A percentile compares a stretch with the other conserved stretches of the same genome.
phyloP scores from a whole-genome alignment of 176 grass and related monocot species.

The Ensete ventricosum region DNA sequence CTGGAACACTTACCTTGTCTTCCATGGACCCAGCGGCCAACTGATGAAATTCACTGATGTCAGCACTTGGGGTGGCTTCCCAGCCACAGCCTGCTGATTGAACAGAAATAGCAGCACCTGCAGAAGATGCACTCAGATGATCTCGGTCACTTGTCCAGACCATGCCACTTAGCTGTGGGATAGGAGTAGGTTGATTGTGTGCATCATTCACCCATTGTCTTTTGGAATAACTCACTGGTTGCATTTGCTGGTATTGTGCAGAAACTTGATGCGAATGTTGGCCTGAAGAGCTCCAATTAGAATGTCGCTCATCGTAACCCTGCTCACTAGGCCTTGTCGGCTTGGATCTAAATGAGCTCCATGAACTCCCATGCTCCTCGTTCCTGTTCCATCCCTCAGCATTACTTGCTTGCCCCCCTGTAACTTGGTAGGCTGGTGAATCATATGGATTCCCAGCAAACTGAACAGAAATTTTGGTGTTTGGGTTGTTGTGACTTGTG shows the following conservation, averaged over 20 bases:
- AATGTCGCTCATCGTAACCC: constrained; percentile 27
- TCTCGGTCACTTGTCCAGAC: constrained; percentile 20
- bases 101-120: constrained; percentile 12
- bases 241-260: constrained; percentile 22
- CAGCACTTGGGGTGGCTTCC: constrained; percentile 30
- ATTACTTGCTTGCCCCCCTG: constrained; percentile 16
- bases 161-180: constrained; percentile 26
- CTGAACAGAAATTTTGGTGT: constrained; percentile 21
- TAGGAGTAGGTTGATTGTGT: constrained; percentile 21
- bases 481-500: constrained; percentile 14
- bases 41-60: constrained; percentile 17
- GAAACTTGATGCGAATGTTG: constrained; percentile 39
- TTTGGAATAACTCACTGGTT: constrained; percentile 29
- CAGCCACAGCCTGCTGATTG: constrained; percentile 45
- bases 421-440: constrained; percentile 27
- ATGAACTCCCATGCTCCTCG: constrained; percentile 41
- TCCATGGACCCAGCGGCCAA: constrained; percentile 33
- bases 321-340: constrained; percentile 23
- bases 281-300: constrained; percentile 26
- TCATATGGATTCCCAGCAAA: constrained; percentile 26
- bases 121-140: constrained; percentile 21
- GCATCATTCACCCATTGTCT: constrained; percentile 21
- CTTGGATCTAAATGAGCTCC: constrained; percentile 37
- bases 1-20: constrained; percentile 21
- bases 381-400: constrained; percentile 24